Base-by-base conservation (phyloP, 352 stramenopile species). In the Phytophthora ohioensis region DNA sequence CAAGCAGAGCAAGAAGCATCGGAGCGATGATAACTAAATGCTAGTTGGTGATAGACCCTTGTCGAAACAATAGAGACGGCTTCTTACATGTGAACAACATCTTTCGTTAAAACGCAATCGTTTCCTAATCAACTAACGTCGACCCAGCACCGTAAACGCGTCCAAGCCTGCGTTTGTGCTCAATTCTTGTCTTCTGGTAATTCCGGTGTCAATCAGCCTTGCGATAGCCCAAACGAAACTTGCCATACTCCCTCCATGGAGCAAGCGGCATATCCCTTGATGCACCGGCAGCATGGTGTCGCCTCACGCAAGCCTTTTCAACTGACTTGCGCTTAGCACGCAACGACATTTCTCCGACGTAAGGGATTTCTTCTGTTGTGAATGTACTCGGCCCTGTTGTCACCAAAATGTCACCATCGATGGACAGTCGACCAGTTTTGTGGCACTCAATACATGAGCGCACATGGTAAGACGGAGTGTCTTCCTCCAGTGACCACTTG, bases 1-100 rank as follows among this genome's bases (percentile, higher is more conserved):
- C 32, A 88, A 87, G 55, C 82, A 82, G 36, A 83, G 56, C 48
- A 87, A 83, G 57, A 87, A 85, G 54, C 66, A 69, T 30, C 64
- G 70, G 36, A 65, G 42, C 51, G 63, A 79, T 45, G 67, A 76
- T 30, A 51, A 69, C 13, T 69, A 69, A 57, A 46, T 32, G 43
- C 11, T 52, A 42, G 35, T 56, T 57, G 21, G 12, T 60, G 27
- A 53, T 34, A 46, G 34, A 64, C 34, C 47, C 13, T 55, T 62
- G 27, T 31, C 43, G 55, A 32, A 43, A 60, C 51, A 71, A 72
- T 76, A 71, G 64, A 72, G 48, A 69, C 51, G 35, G 31, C 13
- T 43, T 8, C 11, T 35, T 67, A 45, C 48, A 46, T 56, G 30
- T 32, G 17, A 49, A 39, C 35, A 39, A 39, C 35, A 12, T 2